These are phyloP conservation scores for Cladosporium sp. DNA, from an alignment of 2,329 filamentous ascomycete genomes.

Conservation along the genomic window DNA sequence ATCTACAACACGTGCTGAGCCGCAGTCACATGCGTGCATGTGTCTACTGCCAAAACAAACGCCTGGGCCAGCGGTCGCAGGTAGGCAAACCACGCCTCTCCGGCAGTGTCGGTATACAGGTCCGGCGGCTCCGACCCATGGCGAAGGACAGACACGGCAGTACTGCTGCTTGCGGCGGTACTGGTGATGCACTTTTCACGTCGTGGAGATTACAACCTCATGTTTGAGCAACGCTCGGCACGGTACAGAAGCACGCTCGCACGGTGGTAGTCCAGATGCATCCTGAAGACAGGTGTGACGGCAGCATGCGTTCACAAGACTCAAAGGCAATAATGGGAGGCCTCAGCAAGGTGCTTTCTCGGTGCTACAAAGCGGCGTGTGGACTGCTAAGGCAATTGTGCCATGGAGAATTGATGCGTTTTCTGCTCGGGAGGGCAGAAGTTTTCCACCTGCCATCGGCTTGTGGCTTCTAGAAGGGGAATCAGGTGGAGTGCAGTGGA, in stretches of 20 bases:
- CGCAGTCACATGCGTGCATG: constrained; percentile 14
- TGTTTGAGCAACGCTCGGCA: no score
- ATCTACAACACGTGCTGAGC: constrained; percentile 16
- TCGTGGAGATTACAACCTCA: neutral
- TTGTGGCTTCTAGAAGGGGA: constrained; percentile 8
- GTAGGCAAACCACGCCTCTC: neutral
- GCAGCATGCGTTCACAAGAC: neutral
- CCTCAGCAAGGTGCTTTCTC: constrained; percentile 14
- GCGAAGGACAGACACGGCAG: neutral
- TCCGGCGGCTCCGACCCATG: constrained; percentile 9
- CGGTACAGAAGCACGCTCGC: neutral
- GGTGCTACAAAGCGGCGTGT: neutral
- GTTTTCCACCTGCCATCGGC: neutral
- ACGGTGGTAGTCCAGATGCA: neutral
- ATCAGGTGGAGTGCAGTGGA: neutral
- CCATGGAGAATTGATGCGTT: neutral
- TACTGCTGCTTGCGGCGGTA: neutral
- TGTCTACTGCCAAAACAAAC: neutral
- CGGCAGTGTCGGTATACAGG: constrained; percentile 8
- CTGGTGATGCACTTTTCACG: neutral
- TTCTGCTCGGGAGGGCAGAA: neutral
- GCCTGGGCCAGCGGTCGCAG: constrained; percentile 5
- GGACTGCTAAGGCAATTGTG: constrained; percentile 6
- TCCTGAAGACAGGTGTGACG: constrained; percentile 5
- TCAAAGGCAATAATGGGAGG: neutral